Base-by-base conservation (phyloP, 176 grass and related monocot species). In the Ensete ventricosum region DNA sequence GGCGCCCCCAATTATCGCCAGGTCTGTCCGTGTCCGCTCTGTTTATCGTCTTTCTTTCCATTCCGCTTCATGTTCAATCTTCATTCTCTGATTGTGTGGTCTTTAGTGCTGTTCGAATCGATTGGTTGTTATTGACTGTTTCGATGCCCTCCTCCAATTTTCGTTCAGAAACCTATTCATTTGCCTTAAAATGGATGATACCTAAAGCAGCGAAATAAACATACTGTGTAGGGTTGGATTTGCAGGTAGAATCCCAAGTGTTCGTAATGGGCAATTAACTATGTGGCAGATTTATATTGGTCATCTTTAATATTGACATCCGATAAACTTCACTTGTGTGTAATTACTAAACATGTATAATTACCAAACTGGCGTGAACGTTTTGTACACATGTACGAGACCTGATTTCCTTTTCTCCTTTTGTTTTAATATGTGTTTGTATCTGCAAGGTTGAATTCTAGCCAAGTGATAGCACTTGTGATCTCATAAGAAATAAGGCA, bases 1-100 rank as follows among this genome's bases (percentile, higher is more conserved):
- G 95, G 95, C 54, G 95, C 95, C 67, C 95, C 95, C 72, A 99
- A 99, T 82, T 99, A 94, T 57, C 81, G 95, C 26, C 90, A 99
- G 95, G 95, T 98, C 9, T 1, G 51, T 22, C 8, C 9, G 13
- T 29, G 2, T 78, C 22, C 24, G 4, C 50, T 11, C 12, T 65
- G 4, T 43, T 13, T 12, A 14, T 65, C 17, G 11, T 29, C 52
- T 2, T 26, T 24, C 21, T 66, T 21, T 55, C 51, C 21, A 4
- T 2, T 50, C 49, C 67, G 49, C 67, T 43, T 70, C 26, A 50
- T 14, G 8, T 50, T 70, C 14, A 6, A 5, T 73, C 52, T 73
- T 55, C 24, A 24, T 73, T 73, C 51, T 27, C 51, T 54, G 27
- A 43, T 50, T 70, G 67, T 26, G 14, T 50, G 67, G 34, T n/a